Conservation (phyloP, 257 asterid species). For the Handroanthus guayacan region DNA sequence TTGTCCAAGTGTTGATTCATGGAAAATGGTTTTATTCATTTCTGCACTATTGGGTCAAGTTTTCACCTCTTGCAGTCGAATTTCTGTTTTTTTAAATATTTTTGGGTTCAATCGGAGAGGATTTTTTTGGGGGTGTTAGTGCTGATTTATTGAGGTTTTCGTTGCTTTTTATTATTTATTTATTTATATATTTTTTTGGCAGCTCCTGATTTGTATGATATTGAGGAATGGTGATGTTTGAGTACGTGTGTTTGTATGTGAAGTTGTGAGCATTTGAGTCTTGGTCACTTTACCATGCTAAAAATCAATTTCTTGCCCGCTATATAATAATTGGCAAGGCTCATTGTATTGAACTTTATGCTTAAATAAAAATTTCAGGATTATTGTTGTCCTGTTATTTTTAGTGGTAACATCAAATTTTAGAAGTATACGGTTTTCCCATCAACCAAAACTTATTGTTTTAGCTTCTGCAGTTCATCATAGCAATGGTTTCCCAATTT, state of each 20-base stretch:
- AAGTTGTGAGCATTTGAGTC: not conserved
- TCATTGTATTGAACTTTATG: not conserved
- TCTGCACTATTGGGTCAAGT: slow-evolving; percentile 14
- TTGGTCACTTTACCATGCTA: not conserved
- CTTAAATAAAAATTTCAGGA: slow-evolving; percentile 12
- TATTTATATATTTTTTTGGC: not conserved
- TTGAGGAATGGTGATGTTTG: not conserved
- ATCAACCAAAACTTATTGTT: not conserved
- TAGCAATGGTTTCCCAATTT: not conserved
- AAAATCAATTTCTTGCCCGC: not conserved
- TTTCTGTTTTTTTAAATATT: not conserved
- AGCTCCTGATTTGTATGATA: slow-evolving; percentile 21
- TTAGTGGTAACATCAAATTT: not conserved
- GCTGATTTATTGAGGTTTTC: not conserved
- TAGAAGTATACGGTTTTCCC: slow-evolving; percentile 16
- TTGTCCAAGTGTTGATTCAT: not conserved
- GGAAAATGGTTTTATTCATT: not conserved
- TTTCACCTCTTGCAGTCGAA: not conserved
- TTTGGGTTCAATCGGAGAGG: not conserved
- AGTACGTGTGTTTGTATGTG: not conserved
- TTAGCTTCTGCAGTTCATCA: slow-evolving; percentile 13
- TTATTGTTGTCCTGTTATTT: not conserved
- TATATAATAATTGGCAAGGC: not conserved
- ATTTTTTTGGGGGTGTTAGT: not conserved
- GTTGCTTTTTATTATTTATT: not conserved